These are phyloP conservation scores for Chrysosporium queenslandicum DNA, from an alignment of 2,329 filamentous ascomycete genomes.

Conservation along the genomic window DNA sequence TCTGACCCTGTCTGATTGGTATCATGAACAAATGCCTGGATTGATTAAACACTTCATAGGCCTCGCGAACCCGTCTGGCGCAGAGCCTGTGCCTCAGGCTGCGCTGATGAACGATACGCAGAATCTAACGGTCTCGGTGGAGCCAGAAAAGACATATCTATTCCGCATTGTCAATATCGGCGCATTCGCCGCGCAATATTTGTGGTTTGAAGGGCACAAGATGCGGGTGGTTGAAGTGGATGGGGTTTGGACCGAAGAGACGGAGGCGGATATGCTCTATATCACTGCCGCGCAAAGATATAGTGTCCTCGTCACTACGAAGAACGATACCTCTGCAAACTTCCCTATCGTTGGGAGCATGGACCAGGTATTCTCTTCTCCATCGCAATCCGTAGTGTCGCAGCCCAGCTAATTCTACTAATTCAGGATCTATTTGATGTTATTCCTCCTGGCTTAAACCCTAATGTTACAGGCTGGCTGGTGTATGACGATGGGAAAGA, in stretches of 20 bases:
- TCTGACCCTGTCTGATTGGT: constrained; percentile 58
- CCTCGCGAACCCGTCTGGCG: constrained; percentile 43
- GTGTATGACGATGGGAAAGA: constrained; percentile 13
- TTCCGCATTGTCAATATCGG: constrained; percentile 62
- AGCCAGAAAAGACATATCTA: constrained; percentile 59
- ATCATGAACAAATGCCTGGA: constrained; percentile 47
- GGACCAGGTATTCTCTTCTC: constrained; percentile 8
- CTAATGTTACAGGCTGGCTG: constrained; percentile 33
- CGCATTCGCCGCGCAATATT: constrained; percentile 37
- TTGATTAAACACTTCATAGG: constrained; percentile 42
- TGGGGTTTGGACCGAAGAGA: constrained; percentile 20
- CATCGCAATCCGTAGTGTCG: not conserved
- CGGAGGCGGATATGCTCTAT: constrained; percentile 14
- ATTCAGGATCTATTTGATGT: constrained; percentile 11
- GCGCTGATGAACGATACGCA: constrained; percentile 62
- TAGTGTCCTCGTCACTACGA: constrained; percentile 12
- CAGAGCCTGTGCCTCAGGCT: constrained; percentile 55
- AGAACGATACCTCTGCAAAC: constrained; percentile 12
- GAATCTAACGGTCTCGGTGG: constrained; percentile 48
- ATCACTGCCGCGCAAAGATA: constrained; percentile 13
- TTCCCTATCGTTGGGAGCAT: constrained; percentile 28
- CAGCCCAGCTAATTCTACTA: not conserved
- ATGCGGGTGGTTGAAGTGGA: constrained; percentile 22
- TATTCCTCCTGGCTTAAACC: constrained; percentile 8
- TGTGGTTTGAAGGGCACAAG: constrained; percentile 18